A percentile compares a stretch with the other conserved stretches of the same genome.
Evolutionary conservation across 768 basidiomycete species (phyloP).

Genomic region (Pluteus cervinus): DNA sequence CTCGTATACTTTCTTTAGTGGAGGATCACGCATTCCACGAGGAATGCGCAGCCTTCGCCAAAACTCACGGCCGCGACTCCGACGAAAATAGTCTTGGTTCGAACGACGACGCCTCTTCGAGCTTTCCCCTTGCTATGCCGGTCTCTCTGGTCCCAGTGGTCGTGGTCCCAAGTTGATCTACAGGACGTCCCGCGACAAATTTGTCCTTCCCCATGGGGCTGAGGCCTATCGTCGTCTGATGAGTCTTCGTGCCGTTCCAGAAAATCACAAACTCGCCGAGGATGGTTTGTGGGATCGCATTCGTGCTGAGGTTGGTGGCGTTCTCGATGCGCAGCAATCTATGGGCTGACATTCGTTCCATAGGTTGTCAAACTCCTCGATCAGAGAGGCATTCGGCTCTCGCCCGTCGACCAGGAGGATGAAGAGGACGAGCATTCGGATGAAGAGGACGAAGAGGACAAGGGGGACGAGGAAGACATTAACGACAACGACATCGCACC

Average conservation of each 20-base stretch:
- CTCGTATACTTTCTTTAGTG: too few species aligned
- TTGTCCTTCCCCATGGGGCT: constrained; percentile 23
- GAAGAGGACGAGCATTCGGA: too few species aligned
- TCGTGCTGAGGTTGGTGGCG: constrained; percentile 26
- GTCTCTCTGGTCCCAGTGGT: constrained; percentile 17
- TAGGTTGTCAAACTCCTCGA: constrained; percentile 22
- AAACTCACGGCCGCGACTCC: too few species aligned
- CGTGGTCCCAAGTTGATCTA: constrained; percentile 30
- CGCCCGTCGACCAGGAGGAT: not conserved
- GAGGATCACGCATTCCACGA: too few species aligned
- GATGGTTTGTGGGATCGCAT: constrained; percentile 23
- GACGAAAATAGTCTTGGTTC: too few species aligned
- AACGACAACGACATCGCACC: constrained; percentile 15
- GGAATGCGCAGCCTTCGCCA: too few species aligned
- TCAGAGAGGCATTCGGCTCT: not conserved
- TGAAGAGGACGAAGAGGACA: constrained; percentile 5
- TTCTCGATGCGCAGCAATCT: constrained; percentile 22
- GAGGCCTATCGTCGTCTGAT: constrained; percentile 20
- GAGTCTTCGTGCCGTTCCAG: constrained; percentile 20
- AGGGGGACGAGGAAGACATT: constrained; percentile 9
- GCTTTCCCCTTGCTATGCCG: constrained; percentile 23
- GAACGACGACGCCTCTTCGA: too few species aligned
- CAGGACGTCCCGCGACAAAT: constrained; percentile 22
- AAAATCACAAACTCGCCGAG: constrained; percentile 21
- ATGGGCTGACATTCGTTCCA: constrained; percentile 23